Percentiles rank a stretch among this genome's conserved stretches.
Conservation (phyloP, 179 eudicot genomes). For the Silene noctiflora region DNA sequence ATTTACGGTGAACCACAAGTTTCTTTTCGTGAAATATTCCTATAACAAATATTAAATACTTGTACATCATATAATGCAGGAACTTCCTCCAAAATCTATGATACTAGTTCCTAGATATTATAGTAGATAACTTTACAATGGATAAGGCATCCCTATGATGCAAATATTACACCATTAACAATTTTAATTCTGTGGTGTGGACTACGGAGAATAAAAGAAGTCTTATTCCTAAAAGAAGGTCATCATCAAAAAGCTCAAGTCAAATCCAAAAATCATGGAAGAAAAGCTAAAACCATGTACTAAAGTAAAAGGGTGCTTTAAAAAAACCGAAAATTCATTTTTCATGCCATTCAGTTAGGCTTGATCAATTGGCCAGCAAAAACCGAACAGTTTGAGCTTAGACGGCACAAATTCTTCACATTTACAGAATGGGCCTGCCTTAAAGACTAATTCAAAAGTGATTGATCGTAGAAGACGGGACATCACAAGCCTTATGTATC, state of each 20-base stretch:
- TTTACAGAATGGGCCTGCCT: too few species aligned
- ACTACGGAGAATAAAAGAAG: not conserved
- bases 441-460: too few species aligned
- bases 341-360: not conserved
- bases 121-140: not conserved
- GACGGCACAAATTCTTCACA: not conserved
- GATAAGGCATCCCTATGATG: not conserved
- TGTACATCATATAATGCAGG: not conserved
- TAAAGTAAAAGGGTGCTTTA: not conserved
- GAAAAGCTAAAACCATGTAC: not conserved
- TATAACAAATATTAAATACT: not conserved
- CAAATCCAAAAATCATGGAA: not conserved
- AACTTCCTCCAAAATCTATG: not conserved
- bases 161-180: not conserved
- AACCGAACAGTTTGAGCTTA: not conserved
- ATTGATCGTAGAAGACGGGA: too few species aligned
- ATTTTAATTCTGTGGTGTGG: not conserved
- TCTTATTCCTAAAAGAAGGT: not conserved
- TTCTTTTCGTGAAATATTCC: not conserved
- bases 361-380: conserved; percentile 8
- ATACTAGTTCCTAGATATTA: not conserved
- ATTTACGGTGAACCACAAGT: not conserved
- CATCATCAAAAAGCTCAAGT: not conserved
- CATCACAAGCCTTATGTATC: not conserved
- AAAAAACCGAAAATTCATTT: not conserved